These are phyloP conservation scores for Rhodotorula paludigena DNA, from an alignment of 768 basidiomycete genomes.

Conservation along the genomic window DNA sequence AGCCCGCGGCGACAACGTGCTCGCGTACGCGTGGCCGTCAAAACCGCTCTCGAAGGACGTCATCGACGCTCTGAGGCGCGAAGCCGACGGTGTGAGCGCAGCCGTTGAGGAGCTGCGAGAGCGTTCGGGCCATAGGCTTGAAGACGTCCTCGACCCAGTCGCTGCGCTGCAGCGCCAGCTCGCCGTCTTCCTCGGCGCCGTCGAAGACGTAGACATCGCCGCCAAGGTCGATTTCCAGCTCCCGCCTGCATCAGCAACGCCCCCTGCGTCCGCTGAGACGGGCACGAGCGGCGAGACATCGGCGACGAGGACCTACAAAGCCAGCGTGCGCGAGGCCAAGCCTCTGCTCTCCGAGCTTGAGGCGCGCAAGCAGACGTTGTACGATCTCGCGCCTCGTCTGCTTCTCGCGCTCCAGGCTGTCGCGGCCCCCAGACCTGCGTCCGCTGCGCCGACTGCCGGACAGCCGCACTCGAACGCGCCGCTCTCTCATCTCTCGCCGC, in stretches of 20 bases:
- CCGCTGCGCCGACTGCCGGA: background rate
- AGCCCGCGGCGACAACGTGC: background rate
- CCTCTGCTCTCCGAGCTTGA: constrained; percentile 66
- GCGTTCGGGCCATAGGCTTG: background rate
- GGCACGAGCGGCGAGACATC: background rate
- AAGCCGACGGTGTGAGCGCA: background rate
- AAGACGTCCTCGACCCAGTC: background rate
- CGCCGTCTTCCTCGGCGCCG: constrained; percentile 57
- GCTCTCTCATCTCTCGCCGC: background rate
- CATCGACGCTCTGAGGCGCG: constrained; percentile 1
- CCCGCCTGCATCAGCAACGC: background rate
- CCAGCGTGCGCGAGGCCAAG: constrained; percentile 68
- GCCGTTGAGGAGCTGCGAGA: background rate
- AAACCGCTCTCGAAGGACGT: constrained; percentile 13
- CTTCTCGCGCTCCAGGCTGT: constrained; percentile 57
- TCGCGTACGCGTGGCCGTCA: constrained; percentile 29
- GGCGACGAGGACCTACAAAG: constrained; percentile 49
- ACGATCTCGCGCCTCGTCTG: constrained; percentile 64
- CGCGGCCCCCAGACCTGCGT: background rate
- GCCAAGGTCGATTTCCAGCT: constrained; percentile 65
- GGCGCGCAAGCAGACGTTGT: constrained; percentile 63
- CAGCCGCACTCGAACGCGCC: constrained; percentile 27
- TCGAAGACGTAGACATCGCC: constrained; percentile 70
- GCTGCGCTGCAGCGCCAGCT: constrained; percentile 52
- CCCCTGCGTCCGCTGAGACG: constrained; percentile 1